phyloP scores from a whole-genome alignment of 257 asterid genomes.

The Nemophila menziesii region DNA sequence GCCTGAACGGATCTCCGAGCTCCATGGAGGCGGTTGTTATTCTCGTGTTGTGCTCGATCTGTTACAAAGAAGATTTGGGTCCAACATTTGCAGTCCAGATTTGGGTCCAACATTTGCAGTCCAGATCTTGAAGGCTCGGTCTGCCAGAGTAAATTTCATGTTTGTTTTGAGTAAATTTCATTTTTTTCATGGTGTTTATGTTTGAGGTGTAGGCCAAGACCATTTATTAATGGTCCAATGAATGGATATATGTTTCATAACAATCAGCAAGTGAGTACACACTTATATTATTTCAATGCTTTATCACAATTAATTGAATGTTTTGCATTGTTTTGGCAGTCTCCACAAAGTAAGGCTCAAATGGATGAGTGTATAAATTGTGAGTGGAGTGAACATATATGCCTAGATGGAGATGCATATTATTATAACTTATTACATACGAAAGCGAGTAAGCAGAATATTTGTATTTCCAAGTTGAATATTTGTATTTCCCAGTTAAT shows the following conservation, averaged over 20 bases:
- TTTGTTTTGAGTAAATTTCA: too few species aligned
- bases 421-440: slow-evolving; percentile 63
- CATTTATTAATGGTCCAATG: slow-evolving; percentile 1
- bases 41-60: too few species aligned
- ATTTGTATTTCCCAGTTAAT: not conserved
- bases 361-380: slow-evolving; percentile 38
- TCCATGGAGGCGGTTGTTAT: too few species aligned
- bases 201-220: slow-evolving; percentile 1
- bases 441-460: slow-evolving; percentile 78
- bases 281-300: not conserved
- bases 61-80: too few species aligned
- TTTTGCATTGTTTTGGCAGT: slow-evolving; percentile 23
- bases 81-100: too few species aligned
- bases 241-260: slow-evolving; percentile 2
- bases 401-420: slow-evolving; percentile 74
- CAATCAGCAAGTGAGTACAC: slow-evolving; percentile 1
- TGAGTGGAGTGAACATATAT: slow-evolving; percentile 90
- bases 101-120: too few species aligned
- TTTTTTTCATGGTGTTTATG: not conserved
- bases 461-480: slow-evolving; percentile 1
- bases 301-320: not conserved
- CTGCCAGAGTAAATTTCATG: too few species aligned
- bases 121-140: too few species aligned
- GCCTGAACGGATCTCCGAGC: too few species aligned
- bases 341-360: slow-evolving; percentile 34